Conservation (phyloP, 768 basidiomycete genomes). For the Tulasnella sp. region DNA sequence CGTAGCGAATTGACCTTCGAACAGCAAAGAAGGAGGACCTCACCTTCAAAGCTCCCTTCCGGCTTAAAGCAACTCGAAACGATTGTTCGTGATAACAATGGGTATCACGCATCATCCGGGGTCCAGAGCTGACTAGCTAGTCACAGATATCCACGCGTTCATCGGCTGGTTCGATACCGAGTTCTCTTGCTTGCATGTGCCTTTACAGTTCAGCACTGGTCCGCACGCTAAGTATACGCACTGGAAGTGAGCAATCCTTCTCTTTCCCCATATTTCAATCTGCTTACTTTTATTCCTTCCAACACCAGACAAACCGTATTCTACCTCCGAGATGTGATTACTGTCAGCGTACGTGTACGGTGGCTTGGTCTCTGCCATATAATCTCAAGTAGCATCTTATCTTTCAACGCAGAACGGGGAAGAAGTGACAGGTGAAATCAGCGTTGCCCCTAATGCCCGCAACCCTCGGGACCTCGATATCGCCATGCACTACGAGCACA, state of each 20-base stretch:
- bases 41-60: constrained; percentile 71
- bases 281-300: neutral
- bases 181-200: constrained; percentile 94
- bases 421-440: constrained; percentile 55
- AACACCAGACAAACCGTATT: constrained; percentile 82
- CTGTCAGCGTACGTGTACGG: constrained; percentile 32
- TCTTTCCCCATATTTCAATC: neutral
- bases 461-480: constrained; percentile 98
- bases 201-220: constrained; percentile 91
- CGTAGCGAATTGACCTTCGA: constrained; percentile 74
- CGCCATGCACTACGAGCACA: constrained; percentile 55
- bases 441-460: constrained; percentile 78
- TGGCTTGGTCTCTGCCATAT: neutral
- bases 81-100: constrained; percentile 73
- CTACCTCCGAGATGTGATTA: constrained; percentile 77
- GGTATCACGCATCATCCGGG: neutral
- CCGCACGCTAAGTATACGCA: constrained; percentile 95
- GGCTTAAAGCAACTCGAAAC: constrained; percentile 69
- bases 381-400: too few species aligned
- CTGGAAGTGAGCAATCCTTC: constrained; percentile 65
- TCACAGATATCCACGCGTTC: constrained; percentile 96
- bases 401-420: constrained; percentile 67
- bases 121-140: too few species aligned
- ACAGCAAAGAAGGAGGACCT: constrained; percentile 95
- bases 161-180: constrained; percentile 98